Evolutionary conservation across 1,139 yeast species (phyloP), one percentile per base, ranked within the genome.

Genomic region (Candida sanyaensis): DNA sequence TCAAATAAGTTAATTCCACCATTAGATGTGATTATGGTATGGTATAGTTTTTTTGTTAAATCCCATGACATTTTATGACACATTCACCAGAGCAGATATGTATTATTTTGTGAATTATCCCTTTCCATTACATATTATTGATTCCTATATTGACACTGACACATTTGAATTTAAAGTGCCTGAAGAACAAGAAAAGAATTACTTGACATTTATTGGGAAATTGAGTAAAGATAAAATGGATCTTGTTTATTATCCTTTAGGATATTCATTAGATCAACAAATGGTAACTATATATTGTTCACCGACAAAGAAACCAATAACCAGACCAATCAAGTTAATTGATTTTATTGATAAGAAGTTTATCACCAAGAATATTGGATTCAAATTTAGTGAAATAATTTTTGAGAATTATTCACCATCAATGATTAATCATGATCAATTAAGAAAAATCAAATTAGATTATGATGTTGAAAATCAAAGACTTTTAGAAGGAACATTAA

Each of bases 21-120:
- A 1, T 52, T 71, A 39, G 77, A 72, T 50, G 65, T 73, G 5
- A 45, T 72, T 8, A 61, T 73, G 68, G 71, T 73, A 1, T 73
- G 78, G 78, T 77, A 73, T 53, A n/a, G n/a, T 52, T 60, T 33
- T 61, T 60, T 42, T 54, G 17, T 47, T 56, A 39, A 51, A 57
- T 41, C 57, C 63, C 3, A 53, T 55, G 27, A 51, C 65, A 0
- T 64, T 56, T 46, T 63, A 67, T 48, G 73, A 69, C 41, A 63
- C 62, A 27, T 62, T 65, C 33, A 46, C 55, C 10, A 60, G 73
- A 28, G 59, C 61, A 46, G 54, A 62, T 13, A 57, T 63, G 41
- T 38, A 50, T 17, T 47, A 54, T 45, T 59, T 71, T 49, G 60
- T 63, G 43, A 48, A 50, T 17, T 56, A 52, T 43, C 66, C 68